Evolutionary conservation across 2,329 filamentous ascomycete species (phyloP), one percentile per base, ranked within the genome.

Genomic region (Fusarium sp.): DNA sequence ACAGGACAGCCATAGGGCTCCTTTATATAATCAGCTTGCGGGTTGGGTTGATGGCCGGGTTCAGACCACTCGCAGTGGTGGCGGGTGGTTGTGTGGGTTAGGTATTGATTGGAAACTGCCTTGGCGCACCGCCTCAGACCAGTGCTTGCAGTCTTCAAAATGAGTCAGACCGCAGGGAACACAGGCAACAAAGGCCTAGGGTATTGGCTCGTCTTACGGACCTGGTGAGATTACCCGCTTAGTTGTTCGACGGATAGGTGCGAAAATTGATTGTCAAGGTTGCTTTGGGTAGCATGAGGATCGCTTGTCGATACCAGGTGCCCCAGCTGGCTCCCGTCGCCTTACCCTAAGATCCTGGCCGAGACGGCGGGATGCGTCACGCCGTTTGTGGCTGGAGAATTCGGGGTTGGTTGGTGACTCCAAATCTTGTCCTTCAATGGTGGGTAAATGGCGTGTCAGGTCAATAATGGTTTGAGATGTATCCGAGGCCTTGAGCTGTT

Each of bases 61-160:
- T 53, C 36, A 58, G 40, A 44, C 51, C 46, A 53, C 69, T 71
- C 20, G 27, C 20, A 35, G 17, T 46, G 44, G 55, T 66, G 67
- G 65, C 72, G 75, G 66, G 56, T 70, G 63, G 66, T 44, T 65
- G 72, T 66, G 71, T 51, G 46, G 67, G 64, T 62, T 60, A 70
- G 35, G 49, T 42, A 69, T 33, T 42, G 24, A 16, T 29, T 24
- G 55, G 66, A 78, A 78, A 77, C 69, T 78, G 76, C 76, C 76
- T 76, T 69, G 64, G 38, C 31, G 76, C 74, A 78, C 75, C 75
- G 75, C 76, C 76, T 74, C 76, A 75, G 61, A 49, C 44, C 29
- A 24, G 36, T 38, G 35, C 33, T 65, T 53, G 46, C 27, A 16
- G 44, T 38, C 56, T 57, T n/a, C 36, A 42, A 22, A 31, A 65